Conservation (phyloP, 1,139 yeast species). For the Pichia sp. region DNA sequence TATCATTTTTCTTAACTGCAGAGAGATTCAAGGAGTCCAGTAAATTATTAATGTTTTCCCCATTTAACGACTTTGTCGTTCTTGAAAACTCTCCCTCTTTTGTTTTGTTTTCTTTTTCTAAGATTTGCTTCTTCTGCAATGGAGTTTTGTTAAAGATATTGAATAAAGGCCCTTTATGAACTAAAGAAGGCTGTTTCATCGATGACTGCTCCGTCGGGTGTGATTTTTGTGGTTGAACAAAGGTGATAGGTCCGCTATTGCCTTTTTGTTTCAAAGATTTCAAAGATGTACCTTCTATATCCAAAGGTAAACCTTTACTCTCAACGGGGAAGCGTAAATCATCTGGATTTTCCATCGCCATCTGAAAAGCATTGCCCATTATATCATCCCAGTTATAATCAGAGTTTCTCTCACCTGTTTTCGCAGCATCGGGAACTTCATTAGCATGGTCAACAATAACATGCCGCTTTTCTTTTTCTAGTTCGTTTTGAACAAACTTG, state of each 20-base stretch:
- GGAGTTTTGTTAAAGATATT: not conserved
- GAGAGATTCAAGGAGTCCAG: conserved; percentile 9
- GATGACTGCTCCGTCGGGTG: too few relatives aligned
- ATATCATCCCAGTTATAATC: conserved; percentile 54
- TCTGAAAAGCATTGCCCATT: conserved; percentile 61
- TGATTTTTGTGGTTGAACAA: too few relatives aligned
- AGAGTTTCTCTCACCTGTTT: too few relatives aligned
- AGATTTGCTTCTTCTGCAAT: not conserved
- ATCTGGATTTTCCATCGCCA: conserved; percentile 64
- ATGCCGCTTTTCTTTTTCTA: not conserved
- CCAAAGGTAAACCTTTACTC: not conserved
- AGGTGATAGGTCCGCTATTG: not conserved
- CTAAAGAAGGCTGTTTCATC: too few relatives aligned
- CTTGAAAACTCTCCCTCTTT: not conserved
- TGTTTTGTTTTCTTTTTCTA: too few relatives aligned
- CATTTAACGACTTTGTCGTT: conserved; percentile 2
- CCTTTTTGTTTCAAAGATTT: not conserved
- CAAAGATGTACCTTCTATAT: too few relatives aligned
- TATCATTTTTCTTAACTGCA: conserved; percentile 8
- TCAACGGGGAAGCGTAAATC: conserved; percentile 60
- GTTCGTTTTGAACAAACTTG: not conserved
- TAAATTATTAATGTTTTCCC: conserved; percentile 6
- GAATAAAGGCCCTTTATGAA: too few relatives aligned
- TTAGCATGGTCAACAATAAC: too few relatives aligned
- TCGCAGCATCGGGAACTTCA: too few relatives aligned